Base-by-base conservation (phyloP, 345 rosid species). In the Pistacia vera region DNA sequence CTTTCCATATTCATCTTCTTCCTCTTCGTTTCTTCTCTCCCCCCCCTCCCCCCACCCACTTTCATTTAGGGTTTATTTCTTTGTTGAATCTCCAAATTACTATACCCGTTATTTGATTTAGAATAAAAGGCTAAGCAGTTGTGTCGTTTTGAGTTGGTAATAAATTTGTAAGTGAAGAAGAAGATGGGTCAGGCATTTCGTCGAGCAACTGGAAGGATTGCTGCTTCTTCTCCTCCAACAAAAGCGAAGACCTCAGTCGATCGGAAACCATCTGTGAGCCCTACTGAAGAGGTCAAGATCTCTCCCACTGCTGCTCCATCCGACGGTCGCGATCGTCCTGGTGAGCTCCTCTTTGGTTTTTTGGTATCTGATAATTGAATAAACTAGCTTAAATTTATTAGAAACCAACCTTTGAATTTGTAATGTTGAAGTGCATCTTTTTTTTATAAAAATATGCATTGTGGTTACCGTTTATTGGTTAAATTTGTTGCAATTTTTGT, bases 121-220 rank as follows among this genome's bases (percentile, higher is more conserved):
- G 6, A 68, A 49, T 20, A 28, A 52, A n/a, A 68, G 9, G 35
- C 63, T 20, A 5, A 46, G 25, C 25, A 33, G 16, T 38, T 14
- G 20, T 5, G 66, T 33, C 67, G 59, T 73, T 73, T 73, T 30
- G 68, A 62, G 28, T 52, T 68, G 12, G 57, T 54, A 3, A 13
- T 54, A 14, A 54, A 14, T 12, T 48, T 22, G 11, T 25, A 16
- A 59, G 41, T 72, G n/a, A 30, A 18, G 12, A 52, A 25, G 51
- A 72, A 51, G 18, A 92, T 94, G 99, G 98, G 98, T 66, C 98
- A 97, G 89, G 97, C 93, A 86, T 87, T 97, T 89, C 98, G 99
- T 90, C 95, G 98, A 91, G 98, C 97, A 44, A 78, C 87, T 84
- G 97, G 97, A 30, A 89, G 85, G 84, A 79, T 91, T 57, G 60